These are phyloP conservation scores for Ceriops zippeliana DNA, from an alignment of 345 rosid species.

Conservation along the genomic window DNA sequence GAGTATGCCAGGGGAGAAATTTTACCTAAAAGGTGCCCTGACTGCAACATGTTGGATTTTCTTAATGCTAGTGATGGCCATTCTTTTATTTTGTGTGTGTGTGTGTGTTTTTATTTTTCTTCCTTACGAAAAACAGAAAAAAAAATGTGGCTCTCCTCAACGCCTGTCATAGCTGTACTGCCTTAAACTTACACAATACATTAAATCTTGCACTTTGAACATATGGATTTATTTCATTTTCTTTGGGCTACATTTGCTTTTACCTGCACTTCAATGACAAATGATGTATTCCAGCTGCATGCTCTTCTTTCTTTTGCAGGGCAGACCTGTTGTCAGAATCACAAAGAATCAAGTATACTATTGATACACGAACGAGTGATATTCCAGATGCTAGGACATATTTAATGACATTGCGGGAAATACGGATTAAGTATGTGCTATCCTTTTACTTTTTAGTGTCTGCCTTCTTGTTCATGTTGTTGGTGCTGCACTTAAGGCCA, in stretches of 20 bases:
- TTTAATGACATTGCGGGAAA: slow-evolving; percentile 67
- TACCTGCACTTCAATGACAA: background rate
- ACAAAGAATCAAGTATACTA: slow-evolving; percentile 61
- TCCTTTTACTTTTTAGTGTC: slow-evolving; percentile 8
- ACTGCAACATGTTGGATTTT: no score
- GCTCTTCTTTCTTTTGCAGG: slow-evolving; percentile 47
- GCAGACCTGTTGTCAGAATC: slow-evolving; percentile 83
- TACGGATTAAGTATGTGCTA: slow-evolving; percentile 54
- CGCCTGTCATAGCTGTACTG: no score
- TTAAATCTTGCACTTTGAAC: no score
- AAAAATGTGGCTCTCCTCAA: no score
- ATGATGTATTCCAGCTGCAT: slow-evolving; percentile 12
- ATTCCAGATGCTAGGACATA: slow-evolving; percentile 90
- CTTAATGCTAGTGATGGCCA: no score
- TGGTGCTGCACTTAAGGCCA: background rate
- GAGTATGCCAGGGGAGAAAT: no score
- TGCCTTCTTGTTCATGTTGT: background rate
- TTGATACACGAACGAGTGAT: slow-evolving; percentile 56
- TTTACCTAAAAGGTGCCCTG: no score
- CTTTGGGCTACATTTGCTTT: slow-evolving; percentile 5
- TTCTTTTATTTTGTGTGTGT: no score
- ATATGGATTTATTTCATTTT: background rate
- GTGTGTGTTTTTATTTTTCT: no score
- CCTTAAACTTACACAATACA: no score
- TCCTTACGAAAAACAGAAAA: no score